phyloP scores from a whole-genome alignment of 306 rosid genomes.

The Dicorynia guianensis region DNA sequence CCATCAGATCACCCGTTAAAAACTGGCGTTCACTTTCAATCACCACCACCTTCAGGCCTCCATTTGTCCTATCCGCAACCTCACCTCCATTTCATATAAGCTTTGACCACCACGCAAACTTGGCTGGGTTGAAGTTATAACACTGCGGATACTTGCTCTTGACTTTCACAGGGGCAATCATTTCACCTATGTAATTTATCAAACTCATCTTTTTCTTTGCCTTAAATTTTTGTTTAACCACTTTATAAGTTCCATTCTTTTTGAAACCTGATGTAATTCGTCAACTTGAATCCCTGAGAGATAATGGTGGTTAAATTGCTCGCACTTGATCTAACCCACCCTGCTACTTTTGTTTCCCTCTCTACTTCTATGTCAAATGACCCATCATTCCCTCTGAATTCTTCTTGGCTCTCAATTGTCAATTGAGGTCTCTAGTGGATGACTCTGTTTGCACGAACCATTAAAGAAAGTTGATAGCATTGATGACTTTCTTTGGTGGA shows the following conservation, averaged over 20 bases:
- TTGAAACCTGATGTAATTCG: slow-evolving; percentile 46
- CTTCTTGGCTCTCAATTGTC: slow-evolving; percentile 40
- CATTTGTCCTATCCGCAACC: too few species aligned
- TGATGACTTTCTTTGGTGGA: too few species aligned
- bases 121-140: slow-evolving; percentile 47
- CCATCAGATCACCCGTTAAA: too few species aligned
- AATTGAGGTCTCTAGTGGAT: slow-evolving; percentile 22
- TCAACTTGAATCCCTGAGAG: slow-evolving; percentile 49
- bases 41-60: too few species aligned
- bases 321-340: slow-evolving; percentile 75
- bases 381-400: slow-evolving; percentile 67
- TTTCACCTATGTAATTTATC: slow-evolving; percentile 28
- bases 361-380: slow-evolving; percentile 57
- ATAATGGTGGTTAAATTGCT: slow-evolving; percentile 66
- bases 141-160: slow-evolving; percentile 58
- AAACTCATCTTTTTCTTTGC: slow-evolving; percentile 46
- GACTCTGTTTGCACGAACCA: slow-evolving; percentile 46
- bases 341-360: slow-evolving; percentile 48
- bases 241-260: slow-evolving; percentile 59
- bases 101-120: too few species aligned
- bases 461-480: too few species aligned
- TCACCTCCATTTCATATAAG: too few species aligned
- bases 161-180: slow-evolving; percentile 38
- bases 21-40: too few species aligned
- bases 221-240: slow-evolving; percentile 59